phyloP scores from a whole-genome alignment of 768 basidiomycete genomes.

The Kwoniella botswanensis region DNA sequence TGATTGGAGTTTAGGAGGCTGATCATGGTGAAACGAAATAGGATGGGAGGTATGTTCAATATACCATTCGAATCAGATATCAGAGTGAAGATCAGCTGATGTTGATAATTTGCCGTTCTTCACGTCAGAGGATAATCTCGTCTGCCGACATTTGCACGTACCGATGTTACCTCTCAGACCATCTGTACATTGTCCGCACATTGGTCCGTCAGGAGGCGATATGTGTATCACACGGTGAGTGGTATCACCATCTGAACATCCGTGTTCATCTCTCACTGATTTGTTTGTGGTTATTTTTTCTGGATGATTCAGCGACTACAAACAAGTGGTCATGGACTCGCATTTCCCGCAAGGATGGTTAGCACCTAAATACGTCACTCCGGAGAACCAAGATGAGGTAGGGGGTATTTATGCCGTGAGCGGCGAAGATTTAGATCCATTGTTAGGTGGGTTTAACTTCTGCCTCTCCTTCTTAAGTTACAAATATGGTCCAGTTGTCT shows the following conservation, averaged over 20 bases:
- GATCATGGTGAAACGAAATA: background rate
- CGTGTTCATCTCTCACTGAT: too few relatives aligned
- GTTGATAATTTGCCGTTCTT: background rate
- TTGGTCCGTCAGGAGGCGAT: constrained; percentile 38
- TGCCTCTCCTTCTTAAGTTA: background rate
- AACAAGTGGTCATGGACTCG: constrained; percentile 25
- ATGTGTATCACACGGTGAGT: constrained; percentile 33
- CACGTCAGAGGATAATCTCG: constrained; percentile 34
- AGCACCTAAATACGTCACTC: constrained; percentile 39
- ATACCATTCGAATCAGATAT: too few relatives aligned
- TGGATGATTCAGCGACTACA: constrained; percentile 30
- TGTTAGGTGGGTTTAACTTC: constrained; percentile 27
- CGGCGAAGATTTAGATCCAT: constrained; percentile 20
- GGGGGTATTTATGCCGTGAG: constrained; percentile 19
- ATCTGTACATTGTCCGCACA: constrained; percentile 32
- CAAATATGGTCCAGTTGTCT: too few relatives aligned
- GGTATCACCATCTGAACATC: background rate
- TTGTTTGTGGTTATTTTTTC: background rate
- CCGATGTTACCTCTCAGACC: constrained; percentile 36
- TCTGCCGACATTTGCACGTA: constrained; percentile 35
- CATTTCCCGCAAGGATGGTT: constrained; percentile 38
- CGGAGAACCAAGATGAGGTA: constrained; percentile 36
- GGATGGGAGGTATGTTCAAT: constrained; percentile 7
- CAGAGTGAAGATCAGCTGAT: background rate
- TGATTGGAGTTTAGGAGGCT: background rate